Evolutionary conservation across 2,329 filamentous ascomycete species (phyloP).

Genomic region (Stagonosporopsis cucurbitacearum): DNA sequence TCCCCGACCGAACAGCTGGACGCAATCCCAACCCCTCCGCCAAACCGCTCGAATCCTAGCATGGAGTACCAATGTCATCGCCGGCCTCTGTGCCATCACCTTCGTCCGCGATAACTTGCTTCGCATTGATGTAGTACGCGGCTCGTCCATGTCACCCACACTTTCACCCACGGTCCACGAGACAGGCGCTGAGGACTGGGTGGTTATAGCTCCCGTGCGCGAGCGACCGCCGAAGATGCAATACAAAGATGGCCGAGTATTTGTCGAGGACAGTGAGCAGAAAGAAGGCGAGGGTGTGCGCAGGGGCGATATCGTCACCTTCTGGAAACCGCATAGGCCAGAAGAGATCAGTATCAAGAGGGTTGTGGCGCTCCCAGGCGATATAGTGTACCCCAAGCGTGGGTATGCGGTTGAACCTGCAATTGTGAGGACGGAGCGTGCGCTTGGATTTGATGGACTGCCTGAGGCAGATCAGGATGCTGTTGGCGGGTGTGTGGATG

Average conservation of each 20-base stretch:
- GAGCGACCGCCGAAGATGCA: slow-evolving; percentile 24
- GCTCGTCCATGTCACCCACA: slow-evolving; percentile 55
- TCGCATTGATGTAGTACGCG: slow-evolving; percentile 48
- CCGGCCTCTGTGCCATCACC: slow-evolving; percentile 25
- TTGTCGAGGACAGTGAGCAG: neutral
- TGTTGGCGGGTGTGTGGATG: slow-evolving; percentile 18
- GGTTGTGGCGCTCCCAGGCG: slow-evolving; percentile 80
- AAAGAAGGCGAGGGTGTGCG: slow-evolving; percentile 41
- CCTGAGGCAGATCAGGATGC: slow-evolving; percentile 24
- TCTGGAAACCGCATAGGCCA: slow-evolving; percentile 67
- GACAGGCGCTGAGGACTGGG: slow-evolving; percentile 47
- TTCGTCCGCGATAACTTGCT: slow-evolving; percentile 52
- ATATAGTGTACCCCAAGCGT: slow-evolving; percentile 63
- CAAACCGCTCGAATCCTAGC: slow-evolving; percentile 18
- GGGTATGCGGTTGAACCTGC: slow-evolving; percentile 55
- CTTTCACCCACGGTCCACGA: slow-evolving; percentile 51
- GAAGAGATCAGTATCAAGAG: slow-evolving; percentile 78
- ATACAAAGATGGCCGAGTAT: slow-evolving; percentile 10
- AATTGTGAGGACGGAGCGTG: slow-evolving; percentile 16
- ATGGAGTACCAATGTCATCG: slow-evolving; percentile 24
- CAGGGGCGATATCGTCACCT: slow-evolving; percentile 55
- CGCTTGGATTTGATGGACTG: slow-evolving; percentile 42
- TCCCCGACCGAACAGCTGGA: slow-evolving; percentile 15
- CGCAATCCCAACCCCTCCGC: slow-evolving; percentile 10
- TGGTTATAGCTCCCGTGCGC: slow-evolving; percentile 45